A percentile compares a stretch with the other conserved stretches of the same genome.
These are phyloP conservation scores for Lathyrus tuberosus DNA, from an alignment of 306 rosid genomes.

Conservation along the genomic window DNA sequence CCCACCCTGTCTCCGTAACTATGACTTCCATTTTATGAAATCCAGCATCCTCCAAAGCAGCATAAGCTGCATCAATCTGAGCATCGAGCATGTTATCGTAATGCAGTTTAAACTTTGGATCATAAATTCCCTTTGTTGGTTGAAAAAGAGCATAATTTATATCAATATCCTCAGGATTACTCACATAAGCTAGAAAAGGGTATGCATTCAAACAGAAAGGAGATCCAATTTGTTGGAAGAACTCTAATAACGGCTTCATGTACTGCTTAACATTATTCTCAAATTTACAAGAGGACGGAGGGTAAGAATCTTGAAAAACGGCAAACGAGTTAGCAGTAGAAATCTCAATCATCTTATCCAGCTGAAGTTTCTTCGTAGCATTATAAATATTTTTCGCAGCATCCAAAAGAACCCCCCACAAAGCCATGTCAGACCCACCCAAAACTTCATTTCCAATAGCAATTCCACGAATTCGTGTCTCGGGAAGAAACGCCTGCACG, in stretches of 20 bases:
- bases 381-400: conserved; percentile 79
- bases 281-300: conserved; percentile 90
- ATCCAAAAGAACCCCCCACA: conserved; percentile 69
- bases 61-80: conserved; percentile 93
- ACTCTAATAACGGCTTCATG: conserved; percentile 88
- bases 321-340: conserved; percentile 80
- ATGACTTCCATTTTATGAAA: conserved; percentile 79
- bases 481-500: conserved; percentile 81
- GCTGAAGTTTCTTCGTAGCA: conserved; percentile 61
- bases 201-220: conserved; percentile 97
- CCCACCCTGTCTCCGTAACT: conserved; percentile 98
- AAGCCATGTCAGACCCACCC: conserved; percentile 60
- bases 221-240: conserved; percentile 80
- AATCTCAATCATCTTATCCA: conserved; percentile 65
- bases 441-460: conserved; percentile 90
- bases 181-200: conserved; percentile 70
- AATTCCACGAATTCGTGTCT: conserved; percentile 73
- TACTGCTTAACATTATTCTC: conserved; percentile 62
- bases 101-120: conserved; percentile 67
- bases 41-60: conserved; percentile 87
- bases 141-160: conserved; percentile 91
- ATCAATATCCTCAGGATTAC: conserved; percentile 74
- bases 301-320: conserved; percentile 74
- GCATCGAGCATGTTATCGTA: conserved; percentile 99
- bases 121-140: conserved; percentile 68